Conservation (phyloP, 192 early-diverging fungal species). For the Rhizophagus prolifer region DNA sequence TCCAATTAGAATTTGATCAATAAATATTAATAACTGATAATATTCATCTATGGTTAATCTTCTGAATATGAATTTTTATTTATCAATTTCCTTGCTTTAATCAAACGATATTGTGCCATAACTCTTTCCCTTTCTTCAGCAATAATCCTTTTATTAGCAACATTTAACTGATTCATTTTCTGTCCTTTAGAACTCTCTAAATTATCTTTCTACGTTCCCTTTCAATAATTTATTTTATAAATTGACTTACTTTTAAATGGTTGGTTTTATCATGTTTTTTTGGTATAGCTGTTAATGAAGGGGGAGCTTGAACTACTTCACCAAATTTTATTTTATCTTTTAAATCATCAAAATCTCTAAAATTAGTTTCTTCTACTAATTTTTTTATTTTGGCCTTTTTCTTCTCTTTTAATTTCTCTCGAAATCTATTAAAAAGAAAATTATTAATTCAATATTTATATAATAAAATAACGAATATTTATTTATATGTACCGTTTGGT, state of each 20-base stretch:
- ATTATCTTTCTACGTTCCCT: neutral
- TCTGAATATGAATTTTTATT: neutral
- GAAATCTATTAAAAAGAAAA: conserved; percentile 8
- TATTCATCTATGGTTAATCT: neutral
- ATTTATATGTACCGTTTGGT: neutral
- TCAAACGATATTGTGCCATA: conserved; percentile 12
- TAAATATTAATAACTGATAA: no score
- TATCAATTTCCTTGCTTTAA: conserved; percentile 10
- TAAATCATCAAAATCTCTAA: conserved; percentile 23
- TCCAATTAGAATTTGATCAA: no score
- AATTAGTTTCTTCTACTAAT: conserved; percentile 2
- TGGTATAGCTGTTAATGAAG: conserved; percentile 15
- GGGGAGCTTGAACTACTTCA: conserved; percentile 26
- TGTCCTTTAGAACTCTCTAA: neutral
- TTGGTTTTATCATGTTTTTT: neutral
- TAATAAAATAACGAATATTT: neutral
- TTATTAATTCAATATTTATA: neutral
- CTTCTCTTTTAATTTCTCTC: conserved; percentile 24
- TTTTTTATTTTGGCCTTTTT: conserved; percentile 2
- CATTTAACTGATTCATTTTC: neutral
- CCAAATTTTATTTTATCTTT: conserved; percentile 29
- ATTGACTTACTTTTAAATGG: neutral
- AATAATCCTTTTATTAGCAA: conserved; percentile 10
- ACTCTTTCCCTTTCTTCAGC: conserved; percentile 7
- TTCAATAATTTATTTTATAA: neutral